These are phyloP conservation scores for Leccinum broughii DNA, from an alignment of 768 basidiomycete species.

Conservation along the genomic window DNA sequence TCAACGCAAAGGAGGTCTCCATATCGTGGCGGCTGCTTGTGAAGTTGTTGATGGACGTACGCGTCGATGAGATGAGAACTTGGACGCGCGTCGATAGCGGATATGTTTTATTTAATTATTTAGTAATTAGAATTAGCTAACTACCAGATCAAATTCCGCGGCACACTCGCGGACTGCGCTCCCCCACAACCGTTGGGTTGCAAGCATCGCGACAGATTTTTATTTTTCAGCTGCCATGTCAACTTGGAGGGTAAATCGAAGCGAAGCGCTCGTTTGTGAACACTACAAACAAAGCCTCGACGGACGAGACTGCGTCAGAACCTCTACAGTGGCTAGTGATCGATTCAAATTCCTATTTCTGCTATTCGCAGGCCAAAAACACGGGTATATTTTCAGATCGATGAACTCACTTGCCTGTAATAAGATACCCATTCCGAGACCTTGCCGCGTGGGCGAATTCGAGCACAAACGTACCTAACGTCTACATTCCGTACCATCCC, in stretches of 20 bases:
- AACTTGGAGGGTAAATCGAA: not conserved
- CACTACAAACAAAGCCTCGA: not conserved
- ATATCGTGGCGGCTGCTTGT: constrained; percentile 43
- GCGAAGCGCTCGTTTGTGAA: not conserved
- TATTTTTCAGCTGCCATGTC: not conserved
- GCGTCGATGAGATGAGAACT: constrained; percentile 17
- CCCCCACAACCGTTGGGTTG: not conserved
- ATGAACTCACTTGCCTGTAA: not conserved
- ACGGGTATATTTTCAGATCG: not conserved
- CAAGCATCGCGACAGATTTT: not conserved
- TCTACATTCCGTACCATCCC: constrained; percentile 4
- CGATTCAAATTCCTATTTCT: not conserved
- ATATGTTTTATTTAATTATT: constrained; percentile 16
- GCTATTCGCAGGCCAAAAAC: not conserved
- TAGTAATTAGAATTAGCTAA: not conserved
- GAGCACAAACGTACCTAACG: not conserved
- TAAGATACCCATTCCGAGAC: not conserved
- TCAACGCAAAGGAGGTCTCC: constrained; percentile 91
- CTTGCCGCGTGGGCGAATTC: not conserved
- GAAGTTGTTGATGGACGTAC: constrained; percentile 10
- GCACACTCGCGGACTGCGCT: not conserved
- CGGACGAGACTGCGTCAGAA: no score
- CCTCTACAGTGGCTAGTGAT: no score
- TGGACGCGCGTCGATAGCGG: constrained; percentile 31
- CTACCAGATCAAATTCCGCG: not conserved